phyloP scores from a whole-genome alignment of 2,329 filamentous ascomycete species.

The Graphilbum ipis-grandicollis region DNA sequence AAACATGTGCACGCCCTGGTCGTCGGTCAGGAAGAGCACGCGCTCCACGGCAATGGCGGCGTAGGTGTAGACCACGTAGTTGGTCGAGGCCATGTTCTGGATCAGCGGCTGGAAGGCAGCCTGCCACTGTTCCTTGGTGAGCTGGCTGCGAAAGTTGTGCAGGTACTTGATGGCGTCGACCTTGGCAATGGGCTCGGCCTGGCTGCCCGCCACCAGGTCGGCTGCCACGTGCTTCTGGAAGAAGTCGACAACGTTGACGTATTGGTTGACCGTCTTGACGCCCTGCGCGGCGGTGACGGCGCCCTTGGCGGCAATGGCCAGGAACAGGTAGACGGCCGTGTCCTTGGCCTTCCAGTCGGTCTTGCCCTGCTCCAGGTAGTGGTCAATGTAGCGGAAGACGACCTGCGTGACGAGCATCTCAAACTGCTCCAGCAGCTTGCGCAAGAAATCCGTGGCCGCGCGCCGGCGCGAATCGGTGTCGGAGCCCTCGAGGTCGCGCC shows the following conservation, averaged over 20 bases:
- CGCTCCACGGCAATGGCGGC: constrained; percentile 93
- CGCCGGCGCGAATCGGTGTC: constrained; percentile 86
- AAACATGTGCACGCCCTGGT: constrained; percentile 61
- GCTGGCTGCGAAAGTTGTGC: constrained; percentile 88
- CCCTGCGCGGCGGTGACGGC: constrained; percentile 74
- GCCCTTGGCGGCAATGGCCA: constrained; percentile 85
- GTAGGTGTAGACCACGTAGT: constrained; percentile 97
- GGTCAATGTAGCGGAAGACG: constrained; percentile 73
- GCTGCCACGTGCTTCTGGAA: constrained; percentile 83
- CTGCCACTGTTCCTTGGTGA: constrained; percentile 84
- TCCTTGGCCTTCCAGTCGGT: constrained; percentile 94
- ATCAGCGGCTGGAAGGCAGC: constrained; percentile 78
- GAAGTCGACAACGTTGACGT: constrained; percentile 82
- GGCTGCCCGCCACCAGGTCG: constrained; percentile 59
- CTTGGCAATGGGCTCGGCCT: constrained; percentile 71
- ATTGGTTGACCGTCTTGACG: constrained; percentile 75
- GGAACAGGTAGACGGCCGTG: constrained; percentile 92
- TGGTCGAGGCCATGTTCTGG: constrained; percentile 72
- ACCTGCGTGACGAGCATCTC: constrained; percentile 70
- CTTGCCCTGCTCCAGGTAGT: constrained; percentile 67
- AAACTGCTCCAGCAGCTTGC: constrained; percentile 77
- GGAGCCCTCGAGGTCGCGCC: constrained; percentile 85
- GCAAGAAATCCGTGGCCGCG: constrained; percentile 86
- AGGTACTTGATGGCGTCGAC: constrained; percentile 97
- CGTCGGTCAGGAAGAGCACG: constrained; percentile 67